Base-by-base conservation (phyloP, 768 basidiomycete species). In the Gymnopilus junonius region DNA sequence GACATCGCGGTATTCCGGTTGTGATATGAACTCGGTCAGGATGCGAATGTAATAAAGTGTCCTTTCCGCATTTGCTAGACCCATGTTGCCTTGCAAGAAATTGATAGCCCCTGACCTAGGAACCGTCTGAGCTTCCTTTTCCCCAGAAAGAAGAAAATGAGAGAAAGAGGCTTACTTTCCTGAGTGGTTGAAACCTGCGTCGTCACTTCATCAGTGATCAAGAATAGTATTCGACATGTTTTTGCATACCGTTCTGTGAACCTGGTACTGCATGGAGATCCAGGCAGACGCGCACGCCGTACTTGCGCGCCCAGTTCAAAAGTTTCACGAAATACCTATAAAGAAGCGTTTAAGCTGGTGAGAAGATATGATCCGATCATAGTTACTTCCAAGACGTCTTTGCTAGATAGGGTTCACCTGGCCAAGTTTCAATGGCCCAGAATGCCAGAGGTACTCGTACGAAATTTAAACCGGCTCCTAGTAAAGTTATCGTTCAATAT, bases 281-380 rank as follows among this genome's bases (percentile, higher is more conserved):
- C 12, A 96, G 77, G 69, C 86, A 86, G 59, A 96, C 86, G 25
- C 94, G 83, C 17, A 96, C 68, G 1, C 94, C 94, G 72, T 96
- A 96, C 75, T 97, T 96, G 53, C 94, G 82, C 15, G 88, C 89
- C 95, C 95, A 97, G 2, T 80, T 82, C 40, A 96, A 77, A 21
- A 90, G 83, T 40, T 87, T 86, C 20, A 93, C 76, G 75, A 93
- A 86, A 76, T 94, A 93, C 59, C 85, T 87, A 67, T 15, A 6
- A 21, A 29, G 60, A 25, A n/a, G n/a, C n/a, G 1, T 15, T 35
- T 7, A 6, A 29, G 12, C 31, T 4, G 27, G 6, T 8, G 21
- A 21, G 8, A 5, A 59, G 8, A 56, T 15, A 32, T 20, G 5
- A 6, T 17, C 2, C 1, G 23, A 27, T 5, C 23, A 51, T 14